Evolutionary conservation across 2,329 filamentous ascomycete species (phyloP), one percentile per base, ranked within the genome.

Genomic region (Gaeumannomyces tritici): DNA sequence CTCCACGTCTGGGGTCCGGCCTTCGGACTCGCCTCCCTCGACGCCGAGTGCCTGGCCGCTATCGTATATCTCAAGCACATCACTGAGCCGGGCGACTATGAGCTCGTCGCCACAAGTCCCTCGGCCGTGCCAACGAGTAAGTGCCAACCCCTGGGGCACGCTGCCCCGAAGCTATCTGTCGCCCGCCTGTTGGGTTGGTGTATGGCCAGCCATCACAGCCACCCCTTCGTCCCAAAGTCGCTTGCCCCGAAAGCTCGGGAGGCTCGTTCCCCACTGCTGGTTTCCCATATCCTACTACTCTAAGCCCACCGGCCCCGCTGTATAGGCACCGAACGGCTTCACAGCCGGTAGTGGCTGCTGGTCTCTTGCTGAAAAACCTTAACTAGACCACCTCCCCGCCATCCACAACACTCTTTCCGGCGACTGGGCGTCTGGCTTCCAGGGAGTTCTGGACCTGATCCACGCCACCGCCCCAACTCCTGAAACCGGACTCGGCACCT

Each of bases 1-100:
- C 84, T 99, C 64, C 89, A 96, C 76, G 83, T 96, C 70, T 96
- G 93, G 89, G 93, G 93, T 60, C 88, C 91, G 62, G 93, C 90
- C 55, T 96, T 96, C 73, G 87, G 87, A 55, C 84, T 97, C 57
- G 88, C 93, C 18, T 98, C 95, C 56, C 89, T 98, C 69, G 93
- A 98, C 70, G 81, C 93, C 57, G 90, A 96, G 78, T 98, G 93
- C 72, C 84, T 96, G 64, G 93, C 93, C 31, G 82, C 89, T 56
- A 86, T 96, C 67, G 86, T 90, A 61, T 93, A 93, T 72, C 80
- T 96, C 63, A 83, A 85, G 64, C 79, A 85, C 68, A 82, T 81
- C 63, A 77, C 90, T 28, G 81, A 83, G 47, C 72, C 75, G 63
- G 75, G 79, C 59, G 76, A 72, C 57, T 96, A 89, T 89, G 80